Evolutionary conservation across 1,139 yeast genomes (phyloP).

Genomic region (Neolecta irregularis): DNA sequence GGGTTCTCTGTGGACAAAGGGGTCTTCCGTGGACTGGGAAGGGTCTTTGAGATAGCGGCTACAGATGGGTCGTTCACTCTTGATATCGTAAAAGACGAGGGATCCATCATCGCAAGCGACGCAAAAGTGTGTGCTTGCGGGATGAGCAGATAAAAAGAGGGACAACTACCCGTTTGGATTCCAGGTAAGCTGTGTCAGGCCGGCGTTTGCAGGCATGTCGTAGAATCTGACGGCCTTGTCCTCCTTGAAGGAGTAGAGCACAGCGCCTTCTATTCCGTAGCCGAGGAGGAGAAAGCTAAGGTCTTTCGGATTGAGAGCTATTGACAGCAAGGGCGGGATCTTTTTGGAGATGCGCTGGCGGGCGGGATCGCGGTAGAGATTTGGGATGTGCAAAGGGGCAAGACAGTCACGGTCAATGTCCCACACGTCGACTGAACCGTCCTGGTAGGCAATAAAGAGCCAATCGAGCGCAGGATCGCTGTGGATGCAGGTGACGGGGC

Average conservation of each 20-base stretch:
- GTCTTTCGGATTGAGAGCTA: constrained; percentile 82
- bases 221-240: constrained; percentile 42
- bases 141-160: constrained; percentile 68
- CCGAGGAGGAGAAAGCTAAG: constrained; percentile 61
- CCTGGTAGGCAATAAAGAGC: constrained; percentile 63
- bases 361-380: constrained; percentile 59
- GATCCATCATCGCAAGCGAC: constrained; percentile 73
- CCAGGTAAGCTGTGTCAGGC: too few relatives aligned
- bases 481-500: constrained; percentile 50
- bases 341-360: too few relatives aligned
- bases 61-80: too few relatives aligned
- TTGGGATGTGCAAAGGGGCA: constrained; percentile 54
- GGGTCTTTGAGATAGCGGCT: too few relatives aligned
- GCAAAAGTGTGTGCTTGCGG: constrained; percentile 74
- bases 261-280: constrained; percentile 54
- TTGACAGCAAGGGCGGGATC: too few relatives aligned
- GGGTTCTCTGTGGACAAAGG: constrained; percentile 22
- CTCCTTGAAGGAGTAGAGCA: constrained; percentile 50
- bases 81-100: constrained; percentile 82
- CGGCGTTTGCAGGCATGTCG: too few relatives aligned
- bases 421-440: constrained; percentile 58
- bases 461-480: constrained; percentile 83
- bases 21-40: too few relatives aligned
- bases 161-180: constrained; percentile 27
- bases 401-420: constrained; percentile 66